Conservation (phyloP, 495 filamentous ascomycete genomes). For the Aspergillus biplanus region DNA sequence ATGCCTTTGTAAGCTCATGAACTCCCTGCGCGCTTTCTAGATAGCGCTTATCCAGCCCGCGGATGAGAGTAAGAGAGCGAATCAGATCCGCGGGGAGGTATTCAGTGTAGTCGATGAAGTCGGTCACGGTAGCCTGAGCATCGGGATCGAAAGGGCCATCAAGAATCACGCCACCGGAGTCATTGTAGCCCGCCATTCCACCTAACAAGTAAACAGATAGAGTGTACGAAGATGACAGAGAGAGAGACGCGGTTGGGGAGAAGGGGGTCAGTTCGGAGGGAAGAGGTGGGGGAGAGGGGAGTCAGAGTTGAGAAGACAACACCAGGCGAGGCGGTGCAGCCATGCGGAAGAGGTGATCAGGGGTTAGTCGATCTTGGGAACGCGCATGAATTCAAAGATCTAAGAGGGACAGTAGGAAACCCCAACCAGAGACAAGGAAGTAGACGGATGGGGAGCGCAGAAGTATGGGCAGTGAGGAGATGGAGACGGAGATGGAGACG, state of each 20-base stretch:
- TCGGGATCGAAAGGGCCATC: slow-evolving; percentile 75
- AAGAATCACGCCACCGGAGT: slow-evolving; percentile 50
- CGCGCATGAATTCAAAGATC: not conserved
- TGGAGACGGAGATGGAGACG: not conserved
- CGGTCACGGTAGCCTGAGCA: slow-evolving; percentile 89
- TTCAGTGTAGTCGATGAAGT: slow-evolving; percentile 96
- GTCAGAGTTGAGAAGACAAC: slow-evolving; percentile 23
- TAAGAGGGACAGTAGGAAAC: not conserved
- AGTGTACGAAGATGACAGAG: slow-evolving; percentile 22
- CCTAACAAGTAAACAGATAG: slow-evolving; percentile 23
- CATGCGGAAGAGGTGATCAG: slow-evolving; percentile 16
- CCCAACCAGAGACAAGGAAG: not conserved
- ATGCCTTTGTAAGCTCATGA: slow-evolving; percentile 72
- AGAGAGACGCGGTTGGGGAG: slow-evolving; percentile 12
- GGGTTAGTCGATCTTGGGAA: not conserved
- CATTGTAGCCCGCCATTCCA: slow-evolving; percentile 43
- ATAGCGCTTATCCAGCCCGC: slow-evolving; percentile 77
- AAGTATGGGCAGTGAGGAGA: not conserved
- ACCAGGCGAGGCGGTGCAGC: slow-evolving; percentile 28
- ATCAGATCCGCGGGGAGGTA: slow-evolving; percentile 92
- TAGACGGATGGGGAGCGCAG: not conserved
- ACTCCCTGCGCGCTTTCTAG: slow-evolving; percentile 64
- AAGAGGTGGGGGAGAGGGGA: slow-evolving; percentile 12
- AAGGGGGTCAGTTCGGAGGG: slow-evolving; percentile 22
- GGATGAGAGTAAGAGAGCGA: slow-evolving; percentile 86